Percentiles rank a stretch among this genome's conserved stretches.
phyloP scores from a whole-genome alignment of 371 early-diverging fungal species.

The Mortierella sp. region DNA sequence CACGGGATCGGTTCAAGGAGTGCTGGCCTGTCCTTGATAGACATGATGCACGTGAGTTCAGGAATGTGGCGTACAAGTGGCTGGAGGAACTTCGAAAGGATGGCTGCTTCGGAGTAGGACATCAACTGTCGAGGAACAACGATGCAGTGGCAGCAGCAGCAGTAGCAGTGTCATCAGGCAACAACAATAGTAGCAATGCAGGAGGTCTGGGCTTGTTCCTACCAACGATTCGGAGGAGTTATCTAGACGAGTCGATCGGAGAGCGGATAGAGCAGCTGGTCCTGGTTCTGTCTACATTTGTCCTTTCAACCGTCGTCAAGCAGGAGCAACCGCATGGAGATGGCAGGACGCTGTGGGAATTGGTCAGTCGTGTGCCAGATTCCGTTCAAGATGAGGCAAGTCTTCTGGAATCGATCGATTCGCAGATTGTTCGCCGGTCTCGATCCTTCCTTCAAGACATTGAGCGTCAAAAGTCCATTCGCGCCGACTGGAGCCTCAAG shows the following conservation, averaged over 20 bases:
- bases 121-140: neutral
- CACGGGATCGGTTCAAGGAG: constrained; percentile 43
- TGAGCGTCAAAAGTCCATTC: constrained; percentile 1
- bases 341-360: neutral
- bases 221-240: constrained; percentile 49
- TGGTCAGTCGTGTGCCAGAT: constrained; percentile 18
- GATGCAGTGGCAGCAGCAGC: neutral
- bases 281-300: constrained; percentile 46
- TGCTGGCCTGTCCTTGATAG: constrained; percentile 58
- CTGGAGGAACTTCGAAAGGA: constrained; percentile 58
- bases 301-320: constrained; percentile 21
- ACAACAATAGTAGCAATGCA: neutral
- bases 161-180: neutral
- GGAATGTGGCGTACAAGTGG: constrained; percentile 59
- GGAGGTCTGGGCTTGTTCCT: constrained; percentile 42
- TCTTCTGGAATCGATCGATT: constrained; percentile 13
- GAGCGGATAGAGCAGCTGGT: constrained; percentile 53
- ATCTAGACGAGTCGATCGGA: constrained; percentile 52
- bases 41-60: constrained; percentile 51
- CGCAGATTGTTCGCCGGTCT: constrained; percentile 15
- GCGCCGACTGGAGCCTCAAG: constrained; percentile 20
- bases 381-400: constrained; percentile 11
- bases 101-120: constrained; percentile 47
- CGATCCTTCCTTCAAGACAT: constrained; percentile 12
- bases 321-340: neutral